phyloP scores from a whole-genome alignment of 2,329 filamentous ascomycete genomes.

The Gremmenia infestans region DNA sequence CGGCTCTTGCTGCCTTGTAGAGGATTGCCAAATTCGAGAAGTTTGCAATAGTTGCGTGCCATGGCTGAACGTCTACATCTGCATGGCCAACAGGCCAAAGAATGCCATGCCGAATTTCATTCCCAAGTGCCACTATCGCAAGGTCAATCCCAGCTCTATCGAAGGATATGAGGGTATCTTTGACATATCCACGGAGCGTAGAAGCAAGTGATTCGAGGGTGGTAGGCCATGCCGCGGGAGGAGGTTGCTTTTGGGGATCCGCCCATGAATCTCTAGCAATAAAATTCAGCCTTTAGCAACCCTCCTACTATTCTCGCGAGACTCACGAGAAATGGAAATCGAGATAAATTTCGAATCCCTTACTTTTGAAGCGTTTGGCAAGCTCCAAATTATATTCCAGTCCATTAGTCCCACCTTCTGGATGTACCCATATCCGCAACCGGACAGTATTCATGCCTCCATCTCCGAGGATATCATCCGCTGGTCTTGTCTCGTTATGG shows the following conservation, averaged over 20 bases:
- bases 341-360: constrained; percentile 52
- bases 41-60: constrained; percentile 32
- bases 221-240: constrained; percentile 59
- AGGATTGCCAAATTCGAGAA: constrained; percentile 57
- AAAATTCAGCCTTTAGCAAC: neutral
- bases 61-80: constrained; percentile 34
- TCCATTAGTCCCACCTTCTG: constrained; percentile 58
- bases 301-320: neutral
- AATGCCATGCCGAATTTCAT: constrained; percentile 64
- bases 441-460: constrained; percentile 65
- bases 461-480: constrained; percentile 58
- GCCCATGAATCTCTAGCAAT: constrained; percentile 60
- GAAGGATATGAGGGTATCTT: constrained; percentile 56
- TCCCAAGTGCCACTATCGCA: constrained; percentile 64
- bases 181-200: constrained; percentile 63
- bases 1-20: constrained; percentile 53
- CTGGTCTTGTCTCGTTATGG: constrained; percentile 36
- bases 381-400: constrained; percentile 64
- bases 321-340: constrained; percentile 52
- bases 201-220: constrained; percentile 52
- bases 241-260: constrained; percentile 58
- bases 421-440: constrained; percentile 68
- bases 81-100: constrained; percentile 60
- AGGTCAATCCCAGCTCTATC: constrained; percentile 50
- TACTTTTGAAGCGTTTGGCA: constrained; percentile 56